Evolutionary conservation across 2,329 filamentous ascomycete genomes (phyloP), one percentile per base, ranked within the genome.

Genomic region (Cladosporium phlei): DNA sequence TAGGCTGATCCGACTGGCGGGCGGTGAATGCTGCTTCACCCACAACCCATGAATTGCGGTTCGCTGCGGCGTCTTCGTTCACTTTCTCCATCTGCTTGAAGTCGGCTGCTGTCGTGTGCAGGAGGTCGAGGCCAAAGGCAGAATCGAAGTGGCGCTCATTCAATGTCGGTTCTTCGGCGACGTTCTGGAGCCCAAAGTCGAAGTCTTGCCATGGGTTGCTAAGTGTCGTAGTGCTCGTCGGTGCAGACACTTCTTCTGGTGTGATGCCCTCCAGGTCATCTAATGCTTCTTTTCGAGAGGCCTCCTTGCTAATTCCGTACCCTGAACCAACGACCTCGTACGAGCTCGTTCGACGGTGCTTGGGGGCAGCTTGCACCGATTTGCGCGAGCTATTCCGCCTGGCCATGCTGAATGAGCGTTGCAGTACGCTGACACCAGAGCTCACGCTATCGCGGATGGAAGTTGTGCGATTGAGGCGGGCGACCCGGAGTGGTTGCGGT

Each of bases 251-350:
- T n/a, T n/a, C n/a, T n/a, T n/a, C n/a, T n/a, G n/a, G n/a, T 4
- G 20, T 5, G 17, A 11, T 11, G 0, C 14, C 30, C 3, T 28
- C 16, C 16, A 29, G 10, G 8, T n/a, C 38, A 21, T n/a, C 37
- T n/a, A 24, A 17, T 8, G 29, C 27, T 14, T 35, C 46, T 11
- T 14, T 21, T 2, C 17, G 14, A 22, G 30, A 7, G 14, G 28
- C 21, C 9, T 35, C 30, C 32, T 34, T 34, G 21, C 63, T 67
- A 22, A 68, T 67, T 10, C 65, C 66, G 37, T 68, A 67, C 1
- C 65, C 64, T 21, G 66, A 63, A 1, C 69, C 59, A 7, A 69
- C 49, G 21, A 66, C 68, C 33, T 70, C 65, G 46, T 60, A 67
- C 3, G 60, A 53, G 21, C 58, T 54, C 6, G 55, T 43, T 10